Evolutionary conservation across 2,329 filamentous ascomycete species (phyloP).

Genomic region (Didymella exigua): DNA sequence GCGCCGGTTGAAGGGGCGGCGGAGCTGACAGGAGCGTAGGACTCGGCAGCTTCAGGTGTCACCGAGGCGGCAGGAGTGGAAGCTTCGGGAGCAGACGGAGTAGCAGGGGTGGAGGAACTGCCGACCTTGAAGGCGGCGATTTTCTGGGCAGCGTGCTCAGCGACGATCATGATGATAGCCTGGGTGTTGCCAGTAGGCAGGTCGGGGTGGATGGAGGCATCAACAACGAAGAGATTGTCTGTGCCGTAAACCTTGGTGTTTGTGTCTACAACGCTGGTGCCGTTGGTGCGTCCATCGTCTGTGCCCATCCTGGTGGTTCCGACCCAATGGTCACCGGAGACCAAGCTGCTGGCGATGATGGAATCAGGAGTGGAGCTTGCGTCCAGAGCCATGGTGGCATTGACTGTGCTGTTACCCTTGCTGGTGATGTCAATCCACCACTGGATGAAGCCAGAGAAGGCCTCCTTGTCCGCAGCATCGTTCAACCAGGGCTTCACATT

Average conservation of each 20-base stretch:
- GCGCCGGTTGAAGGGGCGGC: background rate
- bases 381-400: slow-evolving; percentile 11
- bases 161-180: slow-evolving; percentile 67
- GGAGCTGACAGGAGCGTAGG: background rate
- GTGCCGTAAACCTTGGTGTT: slow-evolving; percentile 54
- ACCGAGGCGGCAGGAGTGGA: slow-evolving; percentile 10
- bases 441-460: slow-evolving; percentile 14
- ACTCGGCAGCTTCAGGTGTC: slow-evolving; percentile 1
- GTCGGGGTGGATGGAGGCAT: slow-evolving; percentile 64
- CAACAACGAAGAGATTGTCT: slow-evolving; percentile 53
- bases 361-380: slow-evolving; percentile 10
- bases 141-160: slow-evolving; percentile 65
- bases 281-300: slow-evolving; percentile 41
- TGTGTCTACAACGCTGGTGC: slow-evolving; percentile 40
- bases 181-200: slow-evolving; percentile 72
- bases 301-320: slow-evolving; percentile 18
- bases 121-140: slow-evolving; percentile 52
- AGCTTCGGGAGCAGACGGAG: slow-evolving; percentile 26
- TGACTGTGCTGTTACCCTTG: slow-evolving; percentile 10
- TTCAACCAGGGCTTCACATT: slow-evolving; percentile 56
- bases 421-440: slow-evolving; percentile 16
- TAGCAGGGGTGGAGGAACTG: slow-evolving; percentile 50
- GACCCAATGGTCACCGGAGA: slow-evolving; percentile 15
- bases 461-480: slow-evolving; percentile 14
- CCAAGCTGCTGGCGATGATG: slow-evolving; percentile 2